Percentiles rank a stretch among this genome's conserved stretches.
phyloP scores from a whole-genome alignment of 164 flowering plant genomes.

The Akebia trifoliata region DNA sequence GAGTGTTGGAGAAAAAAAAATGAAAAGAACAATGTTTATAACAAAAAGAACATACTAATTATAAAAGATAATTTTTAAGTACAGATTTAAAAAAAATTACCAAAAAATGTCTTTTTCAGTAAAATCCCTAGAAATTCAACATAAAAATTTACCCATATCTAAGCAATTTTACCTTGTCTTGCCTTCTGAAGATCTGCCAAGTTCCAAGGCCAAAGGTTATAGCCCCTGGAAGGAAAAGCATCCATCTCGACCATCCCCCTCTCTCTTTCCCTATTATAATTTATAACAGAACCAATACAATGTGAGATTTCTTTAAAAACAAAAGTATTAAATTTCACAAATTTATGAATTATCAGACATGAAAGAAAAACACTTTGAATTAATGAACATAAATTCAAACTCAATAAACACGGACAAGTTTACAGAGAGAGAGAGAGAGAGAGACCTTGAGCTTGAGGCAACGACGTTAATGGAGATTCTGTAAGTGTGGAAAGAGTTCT shows the following conservation, averaged over 20 bases:
- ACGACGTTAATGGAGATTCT: conserved; percentile 12
- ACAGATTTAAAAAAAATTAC: neutral
- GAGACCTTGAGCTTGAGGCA: conserved; percentile 27
- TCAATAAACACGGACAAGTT: neutral
- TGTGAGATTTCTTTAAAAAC: neutral
- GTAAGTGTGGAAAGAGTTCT: conserved; percentile 5
- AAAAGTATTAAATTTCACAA: neutral
- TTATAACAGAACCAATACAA: neutral
- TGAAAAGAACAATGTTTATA: neutral
- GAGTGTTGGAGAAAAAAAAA: neutral
- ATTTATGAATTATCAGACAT: neutral
- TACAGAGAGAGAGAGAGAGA: conserved; percentile 8
- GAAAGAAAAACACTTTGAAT: neutral
- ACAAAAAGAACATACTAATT: neutral
- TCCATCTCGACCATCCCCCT: conserved; percentile 61
- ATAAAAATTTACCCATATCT: neutral
- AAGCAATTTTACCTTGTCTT: conserved; percentile 46
- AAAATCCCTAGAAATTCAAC: neutral
- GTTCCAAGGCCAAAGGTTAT: conserved; percentile 91
- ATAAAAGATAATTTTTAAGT: no score
- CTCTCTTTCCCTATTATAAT: conserved; percentile 25
- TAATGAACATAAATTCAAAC: neutral
- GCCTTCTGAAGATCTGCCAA: conserved; percentile 86
- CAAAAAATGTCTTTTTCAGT: no score
- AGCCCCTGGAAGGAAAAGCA: conserved; percentile 85